A percentile compares a stretch with the other conserved stretches of the same genome.
phyloP scores from a whole-genome alignment of 2,329 filamentous ascomycete genomes.

The Epichloe gansuensis region DNA sequence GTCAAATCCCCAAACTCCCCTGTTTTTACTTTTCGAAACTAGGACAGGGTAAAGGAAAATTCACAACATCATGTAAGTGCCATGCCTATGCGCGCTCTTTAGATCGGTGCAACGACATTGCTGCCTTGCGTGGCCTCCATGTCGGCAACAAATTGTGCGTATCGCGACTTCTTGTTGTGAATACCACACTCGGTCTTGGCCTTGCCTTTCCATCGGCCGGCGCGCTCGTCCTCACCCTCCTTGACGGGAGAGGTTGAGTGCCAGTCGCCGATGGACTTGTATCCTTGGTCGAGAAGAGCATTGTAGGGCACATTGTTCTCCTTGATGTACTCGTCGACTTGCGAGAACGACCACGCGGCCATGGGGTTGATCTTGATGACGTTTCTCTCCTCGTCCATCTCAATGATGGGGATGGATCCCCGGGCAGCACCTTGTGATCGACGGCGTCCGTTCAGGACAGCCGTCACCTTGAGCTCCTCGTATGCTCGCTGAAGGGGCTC shows the following conservation, averaged over 20 bases:
- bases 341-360: constrained; percentile 83
- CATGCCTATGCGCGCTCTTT: constrained; percentile 3
- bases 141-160: constrained; percentile 70
- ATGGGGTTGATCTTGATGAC: constrained; percentile 97
- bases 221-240: constrained; percentile 88
- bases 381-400: constrained; percentile 76
- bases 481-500: constrained; percentile 92
- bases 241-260: constrained; percentile 87
- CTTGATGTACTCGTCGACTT: constrained; percentile 80
- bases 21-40: not conserved
- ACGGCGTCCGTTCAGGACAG: constrained; percentile 83
- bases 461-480: constrained; percentile 72
- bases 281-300: constrained; percentile 77
- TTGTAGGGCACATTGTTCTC: constrained; percentile 90
- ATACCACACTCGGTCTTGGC: constrained; percentile 96
- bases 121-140: constrained; percentile 55
- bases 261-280: constrained; percentile 97
- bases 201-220: constrained; percentile 93
- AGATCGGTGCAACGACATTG: constrained; percentile 17
- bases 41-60: not conserved
- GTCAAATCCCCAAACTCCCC: not conserved
- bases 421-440: constrained; percentile 89
- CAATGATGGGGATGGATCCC: constrained; percentile 79
- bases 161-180: constrained; percentile 93
- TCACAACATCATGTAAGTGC: not conserved